Evolutionary conservation across 495 filamentous ascomycete genomes (phyloP).

Genomic region (Penicillium roqueforti): DNA sequence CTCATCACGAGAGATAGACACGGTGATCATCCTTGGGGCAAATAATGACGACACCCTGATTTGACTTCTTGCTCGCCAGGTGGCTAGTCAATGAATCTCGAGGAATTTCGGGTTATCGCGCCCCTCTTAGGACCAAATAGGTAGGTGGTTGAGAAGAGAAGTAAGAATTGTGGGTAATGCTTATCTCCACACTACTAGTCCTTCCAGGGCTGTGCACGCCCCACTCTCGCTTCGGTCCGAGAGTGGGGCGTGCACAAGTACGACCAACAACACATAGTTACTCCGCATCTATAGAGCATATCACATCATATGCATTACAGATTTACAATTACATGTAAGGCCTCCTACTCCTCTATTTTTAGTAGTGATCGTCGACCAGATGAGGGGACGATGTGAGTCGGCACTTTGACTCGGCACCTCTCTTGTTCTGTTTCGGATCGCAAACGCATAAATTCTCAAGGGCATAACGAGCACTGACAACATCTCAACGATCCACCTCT

Average conservation of each 20-base stretch:
- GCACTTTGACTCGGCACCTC: not conserved
- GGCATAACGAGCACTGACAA: not conserved
- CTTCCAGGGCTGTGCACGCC: too few relatives aligned
- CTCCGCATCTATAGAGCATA: too few relatives aligned
- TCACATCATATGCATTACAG: not conserved
- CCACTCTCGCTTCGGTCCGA: too few relatives aligned
- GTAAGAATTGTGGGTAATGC: too few relatives aligned
- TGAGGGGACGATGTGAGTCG: not conserved
- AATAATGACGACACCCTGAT: not conserved
- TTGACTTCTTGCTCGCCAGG: not conserved
- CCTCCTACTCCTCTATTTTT: not conserved
- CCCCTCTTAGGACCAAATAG: too few relatives aligned
- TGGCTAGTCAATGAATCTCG: not conserved
- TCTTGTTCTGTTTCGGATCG: not conserved
- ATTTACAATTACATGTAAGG: not conserved
- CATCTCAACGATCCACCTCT: not conserved
- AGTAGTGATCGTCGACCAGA: not conserved
- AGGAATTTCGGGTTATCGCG: not conserved
- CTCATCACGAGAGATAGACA: not conserved
- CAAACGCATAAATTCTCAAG: not conserved
- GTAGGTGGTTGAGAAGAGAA: too few relatives aligned
- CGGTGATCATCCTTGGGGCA: too few relatives aligned
- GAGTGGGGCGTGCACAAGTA: too few relatives aligned
- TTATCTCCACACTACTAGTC: too few relatives aligned
- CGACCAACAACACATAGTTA: too few relatives aligned